Conservation (phyloP, 202 grass and related monocot species). For the Digitaria exilis region DNA sequence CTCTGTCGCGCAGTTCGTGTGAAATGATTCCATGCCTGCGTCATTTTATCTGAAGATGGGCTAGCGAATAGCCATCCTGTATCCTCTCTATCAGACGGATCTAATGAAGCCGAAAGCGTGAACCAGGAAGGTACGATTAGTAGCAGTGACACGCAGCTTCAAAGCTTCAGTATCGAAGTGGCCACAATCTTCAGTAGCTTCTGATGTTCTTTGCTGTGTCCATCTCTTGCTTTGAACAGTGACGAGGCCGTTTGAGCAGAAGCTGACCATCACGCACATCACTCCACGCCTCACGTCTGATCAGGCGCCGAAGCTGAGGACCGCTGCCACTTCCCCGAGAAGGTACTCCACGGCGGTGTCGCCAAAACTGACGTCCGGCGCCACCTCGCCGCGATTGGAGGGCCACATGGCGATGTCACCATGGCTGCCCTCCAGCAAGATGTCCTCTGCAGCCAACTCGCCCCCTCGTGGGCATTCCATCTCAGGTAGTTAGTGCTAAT, state of each 20-base stretch:
- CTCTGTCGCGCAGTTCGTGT: not conserved
- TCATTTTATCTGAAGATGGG: slow-evolving; percentile 43
- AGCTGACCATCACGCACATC: slow-evolving; percentile 52
- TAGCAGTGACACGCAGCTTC: too few species aligned
- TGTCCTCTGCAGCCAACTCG: slow-evolving; percentile 87
- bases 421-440: slow-evolving; percentile 90
- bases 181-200: not conserved
- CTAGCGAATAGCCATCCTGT: slow-evolving; percentile 34
- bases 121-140: slow-evolving; percentile 61
- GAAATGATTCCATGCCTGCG: not conserved
- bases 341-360: slow-evolving; percentile 62
- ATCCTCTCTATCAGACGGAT: slow-evolving; percentile 43
- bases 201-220: not conserved
- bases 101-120: slow-evolving; percentile 32
- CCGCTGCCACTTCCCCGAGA: slow-evolving; percentile 47
- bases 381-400: slow-evolving; percentile 53
- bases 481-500: slow-evolving; percentile 50
- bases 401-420: slow-evolving; percentile 58
- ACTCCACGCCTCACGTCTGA: slow-evolving; percentile 47
- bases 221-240: slow-evolving; percentile 7
- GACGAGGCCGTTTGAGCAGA: slow-evolving; percentile 50
- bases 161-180: not conserved
- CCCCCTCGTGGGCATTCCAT: slow-evolving; percentile 65
- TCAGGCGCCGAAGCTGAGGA: slow-evolving; percentile 52
- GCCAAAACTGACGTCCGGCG: slow-evolving; percentile 58